Conservation (phyloP, 2,329 filamentous ascomycete species). For the Tolypocladium tundrense region DNA sequence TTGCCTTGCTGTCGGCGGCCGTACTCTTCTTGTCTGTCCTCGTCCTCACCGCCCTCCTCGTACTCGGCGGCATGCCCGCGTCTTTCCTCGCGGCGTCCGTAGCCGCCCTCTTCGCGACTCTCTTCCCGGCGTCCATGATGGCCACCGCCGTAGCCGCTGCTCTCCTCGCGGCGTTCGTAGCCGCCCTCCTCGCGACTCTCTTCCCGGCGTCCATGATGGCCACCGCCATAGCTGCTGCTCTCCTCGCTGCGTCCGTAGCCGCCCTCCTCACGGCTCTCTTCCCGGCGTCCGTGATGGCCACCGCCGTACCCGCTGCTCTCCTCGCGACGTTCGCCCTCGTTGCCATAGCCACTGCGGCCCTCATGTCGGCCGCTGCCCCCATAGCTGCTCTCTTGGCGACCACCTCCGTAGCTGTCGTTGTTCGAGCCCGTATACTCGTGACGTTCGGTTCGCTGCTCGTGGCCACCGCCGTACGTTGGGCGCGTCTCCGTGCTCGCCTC, state of each 20-base stretch:
- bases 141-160: neutral
- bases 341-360: conserved; percentile 15
- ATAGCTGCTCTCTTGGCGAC: conserved; percentile 9
- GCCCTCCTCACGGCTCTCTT: conserved; percentile 11
- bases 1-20: conserved; percentile 15
- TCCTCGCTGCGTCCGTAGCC: conserved; percentile 6
- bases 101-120: conserved; percentile 8
- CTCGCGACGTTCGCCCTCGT: conserved; percentile 7
- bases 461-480: conserved; percentile 41
- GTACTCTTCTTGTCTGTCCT: conserved; percentile 2
- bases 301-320: neutral
- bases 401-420: conserved; percentile 11
- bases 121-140: conserved; percentile 6
- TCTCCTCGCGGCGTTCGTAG: conserved; percentile 6
- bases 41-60: conserved; percentile 7
- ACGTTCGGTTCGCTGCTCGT: conserved; percentile 47
- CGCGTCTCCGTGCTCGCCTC: conserved; percentile 46
- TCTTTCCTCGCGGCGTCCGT: conserved; percentile 6
- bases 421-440: conserved; percentile 31
- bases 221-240: neutral
- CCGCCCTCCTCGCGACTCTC: conserved; percentile 8
- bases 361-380: conserved; percentile 13
- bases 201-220: conserved; percentile 3
- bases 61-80: conserved; percentile 13
- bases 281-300: conserved; percentile 4